These are phyloP conservation scores for Pseudogymnoascus sp. DNA, from an alignment of 2,329 filamentous ascomycete genomes.

Conservation along the genomic window DNA sequence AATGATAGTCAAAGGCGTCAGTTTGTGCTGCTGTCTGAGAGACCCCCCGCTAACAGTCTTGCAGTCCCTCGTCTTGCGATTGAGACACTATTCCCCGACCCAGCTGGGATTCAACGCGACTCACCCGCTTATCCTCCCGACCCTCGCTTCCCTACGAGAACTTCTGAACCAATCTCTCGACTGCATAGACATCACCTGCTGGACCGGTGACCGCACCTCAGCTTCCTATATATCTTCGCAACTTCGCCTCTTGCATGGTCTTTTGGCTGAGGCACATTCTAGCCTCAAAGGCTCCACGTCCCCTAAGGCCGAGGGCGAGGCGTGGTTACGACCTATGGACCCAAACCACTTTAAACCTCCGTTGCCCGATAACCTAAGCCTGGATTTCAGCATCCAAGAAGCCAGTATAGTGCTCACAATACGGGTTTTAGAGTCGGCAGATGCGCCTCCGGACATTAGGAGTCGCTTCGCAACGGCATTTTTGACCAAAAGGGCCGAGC, in stretches of 20 bases:
- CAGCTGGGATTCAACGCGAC: constrained; percentile 29
- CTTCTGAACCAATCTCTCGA: constrained; percentile 77
- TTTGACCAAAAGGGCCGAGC: constrained; percentile 55
- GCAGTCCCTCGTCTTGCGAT: constrained; percentile 67
- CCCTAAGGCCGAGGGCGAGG: constrained; percentile 27
- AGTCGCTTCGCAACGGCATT: constrained; percentile 64
- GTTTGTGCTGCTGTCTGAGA: constrained; percentile 27
- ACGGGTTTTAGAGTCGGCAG: constrained; percentile 59
- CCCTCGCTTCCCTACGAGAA: constrained; percentile 63
- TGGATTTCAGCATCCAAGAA: constrained; percentile 63
- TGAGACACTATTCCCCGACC: constrained; percentile 52
- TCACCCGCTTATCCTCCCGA: constrained; percentile 50
- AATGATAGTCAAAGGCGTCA: constrained; percentile 81
- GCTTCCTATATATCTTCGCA: constrained; percentile 44
- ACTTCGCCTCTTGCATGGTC: constrained; percentile 46
- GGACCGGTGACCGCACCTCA: constrained; percentile 56
- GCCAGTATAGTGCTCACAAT: constrained; percentile 61
- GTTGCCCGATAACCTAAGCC: constrained; percentile 59
- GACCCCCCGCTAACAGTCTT: constrained; percentile 7
- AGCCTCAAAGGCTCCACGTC: constrained; percentile 46
- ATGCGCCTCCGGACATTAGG: constrained; percentile 50
- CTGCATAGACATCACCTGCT: constrained; percentile 67
- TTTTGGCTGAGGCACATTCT: constrained; percentile 42
- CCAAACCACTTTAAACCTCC: constrained; percentile 45
- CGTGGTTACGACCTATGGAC: constrained; percentile 30